Evolutionary conservation across 1,284 basidiomycete genomes (phyloP).

Genomic region (Boletus mariae): DNA sequence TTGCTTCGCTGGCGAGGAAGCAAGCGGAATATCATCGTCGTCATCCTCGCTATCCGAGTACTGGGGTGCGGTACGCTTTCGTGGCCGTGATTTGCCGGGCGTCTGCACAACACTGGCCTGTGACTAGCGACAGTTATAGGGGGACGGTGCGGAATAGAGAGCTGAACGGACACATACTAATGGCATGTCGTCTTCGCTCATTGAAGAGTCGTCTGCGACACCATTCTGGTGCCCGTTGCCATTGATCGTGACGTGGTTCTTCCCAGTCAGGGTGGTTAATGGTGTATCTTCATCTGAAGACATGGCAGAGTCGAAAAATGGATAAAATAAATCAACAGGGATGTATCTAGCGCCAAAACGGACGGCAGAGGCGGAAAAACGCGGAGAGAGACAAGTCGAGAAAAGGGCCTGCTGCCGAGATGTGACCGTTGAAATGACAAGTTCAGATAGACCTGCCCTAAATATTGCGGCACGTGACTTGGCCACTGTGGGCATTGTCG

Average conservation of each 20-base stretch:
- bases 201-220: conserved; percentile 44
- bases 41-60: conserved; percentile 66
- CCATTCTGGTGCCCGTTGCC: conserved; percentile 41
- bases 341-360: conserved; percentile 1
- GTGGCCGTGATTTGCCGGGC: conserved; percentile 46
- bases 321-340: not conserved
- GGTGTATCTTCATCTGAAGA: conserved; percentile 68
- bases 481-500: not conserved
- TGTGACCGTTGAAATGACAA: conserved; percentile 37
- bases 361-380: conserved; percentile 16
- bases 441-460: conserved; percentile 60
- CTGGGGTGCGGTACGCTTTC: conserved; percentile 58
- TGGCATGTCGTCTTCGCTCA: conserved; percentile 68
- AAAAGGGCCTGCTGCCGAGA: conserved; percentile 19
- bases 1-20: conserved; percentile 63
- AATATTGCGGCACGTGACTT: conserved; percentile 32
- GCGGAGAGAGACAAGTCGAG: conserved; percentile 22
- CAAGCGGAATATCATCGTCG: conserved; percentile 70
- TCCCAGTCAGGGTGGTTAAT: conserved; percentile 45
- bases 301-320: conserved; percentile 37
- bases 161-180: conserved; percentile 46
- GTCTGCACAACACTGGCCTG: conserved; percentile 40
- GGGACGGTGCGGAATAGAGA: conserved; percentile 3
- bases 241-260: conserved; percentile 38
- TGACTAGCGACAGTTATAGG: conserved; percentile 35